Evolutionary conservation across 202 grass and related monocot species (phyloP), one percentile per base, ranked within the genome.

Genomic region (Cymbopogon flexuosus): DNA sequence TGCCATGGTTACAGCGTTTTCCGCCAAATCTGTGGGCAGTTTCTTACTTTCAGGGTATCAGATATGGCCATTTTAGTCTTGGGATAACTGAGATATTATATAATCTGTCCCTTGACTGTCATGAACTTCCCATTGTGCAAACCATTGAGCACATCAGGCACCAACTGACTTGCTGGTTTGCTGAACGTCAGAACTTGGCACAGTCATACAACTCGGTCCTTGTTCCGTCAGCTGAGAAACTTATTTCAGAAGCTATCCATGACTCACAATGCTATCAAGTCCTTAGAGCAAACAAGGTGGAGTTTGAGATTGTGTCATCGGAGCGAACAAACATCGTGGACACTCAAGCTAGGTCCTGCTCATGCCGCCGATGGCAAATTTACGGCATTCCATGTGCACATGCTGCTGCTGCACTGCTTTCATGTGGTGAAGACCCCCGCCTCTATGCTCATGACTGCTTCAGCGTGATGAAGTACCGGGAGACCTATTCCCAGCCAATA

Each of bases 311-410:
- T 1, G 96, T 99, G 56, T 99, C 96, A 42, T 88, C 90, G 10
- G 96, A 99, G 84, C 77, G 92, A 83, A 99, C 96, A 73, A 99
- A 99, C 73, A 99, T 99, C 76, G 96, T 99, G 63, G 92, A 96
- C 86, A 95, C 93, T 62, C 88, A 99, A 73, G 72, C 76, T 13
- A 90, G 92, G 77, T 81, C 79, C 81, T 99, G 96, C 65, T 93
- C 96, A 3, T 99, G 96, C 40, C 88, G 85, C 40, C 87, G 96
- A 57, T 99, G 90, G 96, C 96, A 99, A 86, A 88, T 93, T 37
- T 99, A 96, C 68, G 96, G 96, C 16, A 88, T 99, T 57, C 96
- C 96, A 22, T 96, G 96, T 67, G 96, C 96, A 68, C 96, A 98
- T 83, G 90, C 95, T 69, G 84, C 87, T 73, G 96, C 92, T 43